Evolutionary conservation across 805 yeast species (phyloP).

Genomic region (Wickerhamomyces ciferrii): DNA sequence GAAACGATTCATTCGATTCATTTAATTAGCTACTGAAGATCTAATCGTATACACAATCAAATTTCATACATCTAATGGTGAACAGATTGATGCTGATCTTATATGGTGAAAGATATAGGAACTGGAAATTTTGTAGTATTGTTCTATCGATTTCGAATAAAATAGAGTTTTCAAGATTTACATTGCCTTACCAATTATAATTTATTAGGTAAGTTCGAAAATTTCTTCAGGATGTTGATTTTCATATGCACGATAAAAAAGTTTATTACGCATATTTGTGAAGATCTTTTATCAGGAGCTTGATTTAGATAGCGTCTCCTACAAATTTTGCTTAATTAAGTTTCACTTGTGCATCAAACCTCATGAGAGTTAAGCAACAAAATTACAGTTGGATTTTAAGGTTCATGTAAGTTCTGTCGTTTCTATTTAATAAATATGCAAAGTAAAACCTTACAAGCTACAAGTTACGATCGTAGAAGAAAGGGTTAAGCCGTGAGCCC

Average conservation of each 20-base stretch:
- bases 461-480: too few relatives aligned
- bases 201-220: neutral
- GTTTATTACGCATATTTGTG: neutral
- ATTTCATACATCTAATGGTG: too few relatives aligned
- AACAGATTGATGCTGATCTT: too few relatives aligned
- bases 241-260: neutral
- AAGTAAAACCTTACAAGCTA: too few relatives aligned
- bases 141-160: too few relatives aligned
- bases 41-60: too few relatives aligned
- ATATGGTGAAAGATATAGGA: too few relatives aligned
- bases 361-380: neutral
- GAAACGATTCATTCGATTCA: too few relatives aligned
- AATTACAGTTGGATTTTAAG: neutral
- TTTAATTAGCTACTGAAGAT: too few relatives aligned
- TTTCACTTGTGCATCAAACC: neutral
- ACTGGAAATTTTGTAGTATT: too few relatives aligned
- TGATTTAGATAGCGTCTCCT: neutral
- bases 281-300: neutral
- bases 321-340: neutral
- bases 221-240: neutral
- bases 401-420: neutral
- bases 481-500: too few relatives aligned
- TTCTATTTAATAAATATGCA: too few relatives aligned
- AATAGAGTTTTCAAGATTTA: neutral
- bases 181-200: neutral